Base-by-base conservation (phyloP, 1,284 basidiomycete genomes). In the Cryptococcus wingfieldii region DNA sequence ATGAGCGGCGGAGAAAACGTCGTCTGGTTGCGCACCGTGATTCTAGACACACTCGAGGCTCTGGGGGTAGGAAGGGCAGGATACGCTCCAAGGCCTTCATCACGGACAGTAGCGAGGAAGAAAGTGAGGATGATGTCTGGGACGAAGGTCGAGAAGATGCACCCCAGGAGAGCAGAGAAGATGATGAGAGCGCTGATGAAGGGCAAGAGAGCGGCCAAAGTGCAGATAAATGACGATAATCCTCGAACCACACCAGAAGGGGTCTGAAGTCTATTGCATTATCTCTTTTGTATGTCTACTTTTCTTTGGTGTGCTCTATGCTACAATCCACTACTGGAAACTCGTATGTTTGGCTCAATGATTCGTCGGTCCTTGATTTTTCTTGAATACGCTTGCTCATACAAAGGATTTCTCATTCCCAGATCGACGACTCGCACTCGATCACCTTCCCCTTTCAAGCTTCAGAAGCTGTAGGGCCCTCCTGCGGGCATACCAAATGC, bases 31-130 rank as follows among this genome's bases (percentile, higher is more conserved):
- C 23, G 43, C 28, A 39, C 47, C 7, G 14, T 25, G 5, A 28
- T 41, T 38, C 51, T 53, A 38, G 50, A 50, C 13, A 52, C 54
- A 3, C 50, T 44, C 10, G 44, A 52, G 31, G 34, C 50, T n/a
- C 38, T 38, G 44, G 46, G 19, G 28, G 27, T 27, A 48, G 49
- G 25, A 47, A 46, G 38, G 47, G 39, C 16, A 47, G 51, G 13
- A 38, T 18, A n/a, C 14, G 7, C 7, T 41, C 16, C 23, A 27
- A 50, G 6, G 38, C n/a, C 10, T 41, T 51, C 23, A n/a, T 27
- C 39, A 42, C 27, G 1, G 42, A 45, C 12, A 41, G 18, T 13
- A 34, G 31, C 10, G 31, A 34, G 31, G 31, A 34, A 10, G 31
- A 34, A 10, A 10, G 10, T 34, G 31, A 34, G 31, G 31, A 8